Percentiles rank a stretch among this genome's conserved stretches.
Evolutionary conservation across 768 basidiomycete genomes (phyloP).

Genomic region (Astraeus odoratus): DNA sequence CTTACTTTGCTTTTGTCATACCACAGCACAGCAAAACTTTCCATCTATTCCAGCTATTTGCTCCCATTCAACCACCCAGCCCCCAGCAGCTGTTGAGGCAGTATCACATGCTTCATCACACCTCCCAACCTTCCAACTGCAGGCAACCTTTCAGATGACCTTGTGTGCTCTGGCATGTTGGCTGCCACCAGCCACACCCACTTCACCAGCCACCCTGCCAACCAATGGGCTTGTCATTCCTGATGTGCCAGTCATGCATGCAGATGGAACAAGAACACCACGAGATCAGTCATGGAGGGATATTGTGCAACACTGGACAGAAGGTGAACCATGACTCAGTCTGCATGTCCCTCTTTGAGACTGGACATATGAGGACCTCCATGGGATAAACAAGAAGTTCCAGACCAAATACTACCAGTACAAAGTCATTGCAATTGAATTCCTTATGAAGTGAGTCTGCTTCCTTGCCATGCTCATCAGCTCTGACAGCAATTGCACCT

Average conservation of each 20-base stretch:
- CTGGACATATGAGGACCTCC: constrained; percentile 4
- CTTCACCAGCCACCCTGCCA: too few species aligned
- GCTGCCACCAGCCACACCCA: too few species aligned
- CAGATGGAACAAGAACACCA: constrained; percentile 9
- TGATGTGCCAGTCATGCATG: background rate
- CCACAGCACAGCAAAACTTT: too few species aligned
- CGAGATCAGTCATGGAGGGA: constrained; percentile 12
- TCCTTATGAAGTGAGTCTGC: background rate
- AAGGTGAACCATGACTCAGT: constrained; percentile 1
- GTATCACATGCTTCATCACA: too few species aligned
- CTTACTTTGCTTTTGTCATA: too few species aligned
- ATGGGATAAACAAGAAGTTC: background rate
- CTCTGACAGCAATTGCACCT: too few species aligned
- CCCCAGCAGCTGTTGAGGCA: too few species aligned
- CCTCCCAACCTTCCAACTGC: too few species aligned
- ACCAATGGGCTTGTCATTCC: background rate
- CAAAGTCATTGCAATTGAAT: background rate
- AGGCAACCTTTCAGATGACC: too few species aligned
- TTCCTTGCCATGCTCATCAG: background rate
- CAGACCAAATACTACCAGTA: background rate
- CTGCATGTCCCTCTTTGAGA: constrained; percentile 1
- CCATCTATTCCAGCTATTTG: too few species aligned
- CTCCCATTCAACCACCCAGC: too few species aligned
- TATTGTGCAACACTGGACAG: constrained; percentile 4
- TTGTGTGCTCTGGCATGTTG: too few species aligned